phyloP scores from a whole-genome alignment of 768 basidiomycete genomes.

The Suillus plorans region DNA sequence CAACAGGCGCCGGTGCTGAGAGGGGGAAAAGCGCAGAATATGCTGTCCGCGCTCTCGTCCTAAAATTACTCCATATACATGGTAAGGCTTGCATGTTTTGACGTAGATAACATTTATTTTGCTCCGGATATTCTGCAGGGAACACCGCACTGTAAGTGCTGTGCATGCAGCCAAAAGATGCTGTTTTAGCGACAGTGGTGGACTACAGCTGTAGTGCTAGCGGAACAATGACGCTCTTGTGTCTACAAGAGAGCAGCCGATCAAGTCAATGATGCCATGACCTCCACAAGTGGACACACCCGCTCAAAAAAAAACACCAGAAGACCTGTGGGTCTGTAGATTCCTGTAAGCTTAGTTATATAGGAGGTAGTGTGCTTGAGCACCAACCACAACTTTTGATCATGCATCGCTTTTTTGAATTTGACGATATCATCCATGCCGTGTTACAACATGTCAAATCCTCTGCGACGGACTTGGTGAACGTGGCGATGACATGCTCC shows the following conservation, averaged over 20 bases:
- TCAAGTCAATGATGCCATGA: not conserved
- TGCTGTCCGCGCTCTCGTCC: not conserved
- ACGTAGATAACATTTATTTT: not conserved
- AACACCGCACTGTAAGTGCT: no score
- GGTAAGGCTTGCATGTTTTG: not conserved
- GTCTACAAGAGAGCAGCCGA: not conserved
- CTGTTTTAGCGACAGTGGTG: no score
- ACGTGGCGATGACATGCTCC: not conserved
- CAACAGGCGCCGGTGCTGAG: no score
- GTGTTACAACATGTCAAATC: not conserved
- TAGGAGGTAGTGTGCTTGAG: not conserved
- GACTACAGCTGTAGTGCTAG: no score
- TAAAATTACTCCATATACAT: not conserved
- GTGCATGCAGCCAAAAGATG: no score
- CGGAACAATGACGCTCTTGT: not conserved
- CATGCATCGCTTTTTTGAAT: conserved; percentile 1
- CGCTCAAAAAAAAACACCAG: not conserved
- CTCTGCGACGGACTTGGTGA: not conserved
- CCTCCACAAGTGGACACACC: not conserved
- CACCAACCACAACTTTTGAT: not conserved
- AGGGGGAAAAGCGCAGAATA: no score
- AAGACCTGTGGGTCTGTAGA: not conserved
- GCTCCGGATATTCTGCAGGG: no score
- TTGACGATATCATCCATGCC: not conserved
- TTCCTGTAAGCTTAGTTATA: not conserved